Base-by-base conservation (phyloP, 2,329 filamentous ascomycete genomes). In the Phoma sp. region DNA sequence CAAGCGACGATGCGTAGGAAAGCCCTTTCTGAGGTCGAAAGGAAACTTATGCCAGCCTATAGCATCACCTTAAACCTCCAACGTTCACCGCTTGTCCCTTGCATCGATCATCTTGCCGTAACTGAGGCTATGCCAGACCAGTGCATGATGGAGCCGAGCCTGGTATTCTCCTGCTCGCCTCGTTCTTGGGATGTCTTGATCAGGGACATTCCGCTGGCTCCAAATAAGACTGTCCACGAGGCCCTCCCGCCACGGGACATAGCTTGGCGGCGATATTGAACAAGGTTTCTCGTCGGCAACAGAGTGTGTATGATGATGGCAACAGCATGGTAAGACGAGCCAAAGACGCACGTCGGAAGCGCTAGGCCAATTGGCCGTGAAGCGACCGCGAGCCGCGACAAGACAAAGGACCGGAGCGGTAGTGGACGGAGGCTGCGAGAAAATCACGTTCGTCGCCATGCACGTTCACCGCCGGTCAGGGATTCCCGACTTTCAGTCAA, bases 231-330 rank as follows among this genome's bases (percentile, higher is more conserved):
- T 32, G 37, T 25, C 36, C 41, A 38, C 32, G 33, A 50, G 31
- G 33, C 15, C 46, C 41, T 51, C 53, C 59, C 61, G 60, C 61
- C 55, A 56, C 51, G 43, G 17, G 17, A 25, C 22, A 35, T 27
- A 15, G 37, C 64, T 68, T 67, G 62, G 65, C 65, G 60, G 39
- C 44, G 51, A 59, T 47, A 63, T 61, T 67, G 64, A 62, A 58
- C 57, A 44, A 57, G 56, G 56, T 51, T 43, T 32, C 51, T 38
- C 53, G 35, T 62, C 63, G 61, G 57, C 55, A 58, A 33, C 10
- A 3, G 6, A 24, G 6, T 24, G 22, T 31, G 13, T 13, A 10
- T 31, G 12, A 17, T 13, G 3, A 31, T 31, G 29, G 29, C 29
- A 31, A 31, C 5, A 51, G 48, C 51, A 51, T 53, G 62, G 45